Base-by-base conservation (phyloP, 139 green algal genomes). In the Penium margaritaceum region DNA sequence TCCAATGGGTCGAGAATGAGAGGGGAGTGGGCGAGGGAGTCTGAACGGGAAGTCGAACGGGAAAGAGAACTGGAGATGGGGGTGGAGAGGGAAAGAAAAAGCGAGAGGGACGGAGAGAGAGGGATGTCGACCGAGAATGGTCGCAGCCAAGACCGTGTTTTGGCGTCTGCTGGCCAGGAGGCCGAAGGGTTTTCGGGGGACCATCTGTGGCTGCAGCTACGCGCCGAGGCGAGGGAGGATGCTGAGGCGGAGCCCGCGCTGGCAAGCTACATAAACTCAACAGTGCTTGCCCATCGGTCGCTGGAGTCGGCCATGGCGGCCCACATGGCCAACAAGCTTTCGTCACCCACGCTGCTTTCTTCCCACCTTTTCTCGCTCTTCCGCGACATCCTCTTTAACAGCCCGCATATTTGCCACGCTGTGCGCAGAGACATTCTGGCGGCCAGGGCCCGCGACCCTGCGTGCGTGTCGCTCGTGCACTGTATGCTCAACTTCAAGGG, bases 271-370 rank as follows among this genome's bases (percentile, higher is more conserved):
- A 75, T 97, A 61, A 95, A 96, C 81, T 89, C 89, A n/a, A 91
- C 83, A 27, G 90, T 98, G 12, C 79, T 98, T 55, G 89, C 86
- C 41, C 94, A 99, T 62, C 67, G 82, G 43, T 87, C 79, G 3
- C 84, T 97, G 64, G 89, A 91, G 65, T 83, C 85, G 29, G 75
- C 87, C 4, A 71, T 99, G 39, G 87, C 91, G 0, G 95, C 95
- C 63, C 81, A 96, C 36, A 85, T 99, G 36, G 88, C 92, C 54
- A 97, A 96, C 85, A 95, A 95, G 71, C 85, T 99, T 44, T 67
- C 79, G 33, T 94, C 84, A 74, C 66, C 76, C 43, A 96, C 91
- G 39, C 85, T 99, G 68, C 85, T 96, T 62, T 84, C 85, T 4
- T 95, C 90, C 14, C 92, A 97, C 84, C 84, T 97, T 29, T 88